Evolutionary conservation across 2,329 filamentous ascomycete genomes (phyloP), one percentile per base, ranked within the genome.

Genomic region (Pseudogymnoascus sp.): DNA sequence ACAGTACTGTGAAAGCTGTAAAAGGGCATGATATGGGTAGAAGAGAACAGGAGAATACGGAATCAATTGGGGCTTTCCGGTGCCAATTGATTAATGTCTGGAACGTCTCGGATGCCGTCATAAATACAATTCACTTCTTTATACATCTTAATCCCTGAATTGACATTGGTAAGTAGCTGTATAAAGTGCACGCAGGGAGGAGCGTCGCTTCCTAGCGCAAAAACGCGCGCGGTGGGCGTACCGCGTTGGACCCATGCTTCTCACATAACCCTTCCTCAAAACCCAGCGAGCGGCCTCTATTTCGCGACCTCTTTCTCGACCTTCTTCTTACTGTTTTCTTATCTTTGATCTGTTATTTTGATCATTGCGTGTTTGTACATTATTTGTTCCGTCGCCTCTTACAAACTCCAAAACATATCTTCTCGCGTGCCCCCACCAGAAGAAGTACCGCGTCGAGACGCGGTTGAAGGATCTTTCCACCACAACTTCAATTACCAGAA

Each of bases 241-340:
- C 56, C 56, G 56, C 31, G 56, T 60, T 60, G 37, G 56, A 60
- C 56, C 56, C 56, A 60, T n/a, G 56, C 56, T 60, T 40, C 56
- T 37, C 56, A 53, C 46, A 53, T 53, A 53, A 46, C 37, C 56
- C 31, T 40, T 5, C n/a, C 56, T 60, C 56, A 60, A 60, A 60
- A 60, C 56, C 56, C 56, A 60, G 56, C 56, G 7, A n/a, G 31
- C 31, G 56, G 56, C 56, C 56, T 37, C 37, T 40, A 60, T 37
- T 40, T 59, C 53, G 16, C 35, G 53, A 59, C 53, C 35, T 59
- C 35, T 59, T 38, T 60, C 37, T 22, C 19, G 31, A 37, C 37
- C 37, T 37, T 24, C 56, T 60, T 24, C 56, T 38, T 60, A 53
- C 26, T 53, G 46, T 31, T 31, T 31, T 7, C 26, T 31, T 31